These are phyloP conservation scores for Candida sp. DNA, from an alignment of 1,139 yeast species.

Conservation along the genomic window DNA sequence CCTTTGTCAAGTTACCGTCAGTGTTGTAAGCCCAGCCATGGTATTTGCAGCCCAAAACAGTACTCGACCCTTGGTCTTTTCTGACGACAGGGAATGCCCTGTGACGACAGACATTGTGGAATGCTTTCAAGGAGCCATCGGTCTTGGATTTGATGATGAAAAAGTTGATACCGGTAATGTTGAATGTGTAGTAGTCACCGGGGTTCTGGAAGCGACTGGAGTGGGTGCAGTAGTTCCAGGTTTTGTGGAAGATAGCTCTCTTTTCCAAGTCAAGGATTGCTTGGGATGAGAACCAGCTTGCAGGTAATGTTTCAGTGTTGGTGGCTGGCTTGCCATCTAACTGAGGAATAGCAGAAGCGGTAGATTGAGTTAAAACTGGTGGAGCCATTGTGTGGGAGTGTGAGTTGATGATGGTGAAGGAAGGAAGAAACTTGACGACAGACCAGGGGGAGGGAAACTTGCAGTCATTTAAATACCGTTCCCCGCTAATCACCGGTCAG, in stretches of 20 bases:
- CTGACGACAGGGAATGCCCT: slow-evolving; percentile 65
- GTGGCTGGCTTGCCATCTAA: slow-evolving; percentile 20
- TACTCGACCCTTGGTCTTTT: slow-evolving; percentile 61
- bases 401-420: background rate
- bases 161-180: slow-evolving; percentile 56
- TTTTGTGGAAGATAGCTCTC: slow-evolving; percentile 56
- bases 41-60: slow-evolving; percentile 60
- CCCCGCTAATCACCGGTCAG: background rate
- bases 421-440: no score
- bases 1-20: slow-evolving; percentile 59
- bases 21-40: slow-evolving; percentile 72
- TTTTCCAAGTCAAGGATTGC: slow-evolving; percentile 61
- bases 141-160: slow-evolving; percentile 57
- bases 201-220: slow-evolving; percentile 54
- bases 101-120: slow-evolving; percentile 69
- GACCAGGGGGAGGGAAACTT: background rate
- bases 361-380: slow-evolving; percentile 3
- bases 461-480: background rate
- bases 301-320: slow-evolving; percentile 64
- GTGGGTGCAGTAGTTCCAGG: slow-evolving; percentile 61
- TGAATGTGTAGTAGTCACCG: slow-evolving; percentile 58
- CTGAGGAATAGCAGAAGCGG: background rate
- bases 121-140: slow-evolving; percentile 56
- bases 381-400: slow-evolving; percentile 5
- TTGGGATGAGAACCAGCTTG: slow-evolving; percentile 69